These are phyloP conservation scores for Neurospora sp. DNA, from an alignment of 495 filamentous ascomycete species.

Conservation along the genomic window DNA sequence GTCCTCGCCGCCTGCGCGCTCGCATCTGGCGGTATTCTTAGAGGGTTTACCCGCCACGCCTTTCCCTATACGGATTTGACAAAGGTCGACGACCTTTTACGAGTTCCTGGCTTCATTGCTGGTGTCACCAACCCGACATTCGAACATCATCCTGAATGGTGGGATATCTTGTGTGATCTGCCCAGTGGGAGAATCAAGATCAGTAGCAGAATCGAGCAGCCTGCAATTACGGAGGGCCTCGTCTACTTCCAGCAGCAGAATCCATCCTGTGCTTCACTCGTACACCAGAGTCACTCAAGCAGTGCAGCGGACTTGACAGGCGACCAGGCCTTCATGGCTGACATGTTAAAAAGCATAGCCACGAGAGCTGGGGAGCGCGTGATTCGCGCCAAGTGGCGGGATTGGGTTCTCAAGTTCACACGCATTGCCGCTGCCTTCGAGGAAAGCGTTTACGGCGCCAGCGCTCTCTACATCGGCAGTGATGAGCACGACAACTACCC, in stretches of 20 bases:
- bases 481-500: conserved; percentile 46
- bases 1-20: conserved; percentile 89
- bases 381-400: conserved; percentile 80
- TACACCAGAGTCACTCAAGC: conserved; percentile 24
- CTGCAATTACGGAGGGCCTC: conserved; percentile 69
- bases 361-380: conserved; percentile 83
- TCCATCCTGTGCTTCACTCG: conserved; percentile 40
- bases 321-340: conserved; percentile 81
- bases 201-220: conserved; percentile 65
- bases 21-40: conserved; percentile 85
- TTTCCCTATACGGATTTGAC: conserved; percentile 98
- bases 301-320: conserved; percentile 62
- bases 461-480: conserved; percentile 78
- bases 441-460: conserved; percentile 85
- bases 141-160: conserved; percentile 92
- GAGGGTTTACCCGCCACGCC: conserved; percentile 93
- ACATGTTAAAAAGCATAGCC: conserved; percentile 69
- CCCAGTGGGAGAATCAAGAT: conserved; percentile 91
- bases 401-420: conserved; percentile 84
- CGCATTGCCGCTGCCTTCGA: conserved; percentile 90
- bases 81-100: conserved; percentile 92
- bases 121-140: conserved; percentile 97
- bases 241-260: conserved; percentile 78
- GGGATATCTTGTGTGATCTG: conserved; percentile 93
- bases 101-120: conserved; percentile 94